Evolutionary conservation across 2,329 filamentous ascomycete species (phyloP).

Genomic region (Meredithiella fracta): DNA sequence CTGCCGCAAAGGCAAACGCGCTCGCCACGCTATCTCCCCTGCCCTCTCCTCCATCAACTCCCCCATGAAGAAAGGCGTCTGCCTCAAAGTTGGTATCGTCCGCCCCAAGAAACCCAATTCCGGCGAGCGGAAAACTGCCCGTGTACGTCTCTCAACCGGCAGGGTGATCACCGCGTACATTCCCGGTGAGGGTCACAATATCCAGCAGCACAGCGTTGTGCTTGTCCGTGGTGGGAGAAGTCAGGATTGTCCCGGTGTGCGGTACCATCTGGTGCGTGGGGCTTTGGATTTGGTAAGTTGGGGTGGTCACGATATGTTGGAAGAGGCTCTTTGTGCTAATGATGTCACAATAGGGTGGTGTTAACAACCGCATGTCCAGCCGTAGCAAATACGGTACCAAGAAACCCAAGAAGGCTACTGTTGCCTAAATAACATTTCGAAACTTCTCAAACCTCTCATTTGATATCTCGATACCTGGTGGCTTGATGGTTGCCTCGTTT

Average conservation of each 20-base stretch:
- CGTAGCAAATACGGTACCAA: constrained; percentile 97
- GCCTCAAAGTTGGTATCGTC: constrained; percentile 80
- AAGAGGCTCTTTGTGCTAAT: background rate
- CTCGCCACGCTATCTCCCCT: constrained; percentile 75
- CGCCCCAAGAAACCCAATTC: constrained; percentile 99
- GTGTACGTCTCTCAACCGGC: constrained; percentile 74
- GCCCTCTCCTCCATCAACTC: constrained; percentile 53
- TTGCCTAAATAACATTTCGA: constrained; percentile 23
- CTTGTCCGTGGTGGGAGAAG: constrained; percentile 81
- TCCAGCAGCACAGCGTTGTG: constrained; percentile 96
- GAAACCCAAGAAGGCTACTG: constrained; percentile 75
- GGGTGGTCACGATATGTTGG: too few species aligned
- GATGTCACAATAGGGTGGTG: constrained; percentile 52
- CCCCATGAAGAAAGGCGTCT: constrained; percentile 87
- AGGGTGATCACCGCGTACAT: constrained; percentile 86
- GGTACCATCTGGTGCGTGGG: constrained; percentile 83
- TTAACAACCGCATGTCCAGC: constrained; percentile 65
- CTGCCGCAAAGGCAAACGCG: constrained; percentile 61
- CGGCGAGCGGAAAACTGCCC: constrained; percentile 86
- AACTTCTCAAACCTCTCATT: background rate
- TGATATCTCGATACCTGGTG: background rate
- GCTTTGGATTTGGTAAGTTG: constrained; percentile 75
- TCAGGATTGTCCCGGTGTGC: constrained; percentile 97
- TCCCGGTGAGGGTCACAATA: constrained; percentile 93
- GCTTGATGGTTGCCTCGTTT: background rate